Conservation (phyloP, 2,329 filamentous ascomycete species). For the Penicillium vulpinum region DNA sequence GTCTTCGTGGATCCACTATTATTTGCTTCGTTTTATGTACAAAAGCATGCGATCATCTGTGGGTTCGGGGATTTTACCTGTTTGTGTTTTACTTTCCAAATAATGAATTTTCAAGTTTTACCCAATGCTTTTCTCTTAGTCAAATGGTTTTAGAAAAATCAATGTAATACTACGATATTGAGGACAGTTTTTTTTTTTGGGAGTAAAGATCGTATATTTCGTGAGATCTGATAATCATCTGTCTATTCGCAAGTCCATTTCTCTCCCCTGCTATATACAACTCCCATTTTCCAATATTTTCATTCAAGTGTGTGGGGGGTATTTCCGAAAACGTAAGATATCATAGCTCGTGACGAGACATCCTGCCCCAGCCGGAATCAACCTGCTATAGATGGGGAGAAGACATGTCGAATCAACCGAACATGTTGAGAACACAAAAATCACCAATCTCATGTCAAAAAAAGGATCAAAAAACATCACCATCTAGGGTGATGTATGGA, state of each 20-base stretch:
- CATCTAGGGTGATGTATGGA: neutral
- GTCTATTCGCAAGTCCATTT: slow-evolving; percentile 5
- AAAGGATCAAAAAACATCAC: too few relatives aligned
- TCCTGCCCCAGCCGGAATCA: slow-evolving; percentile 7
- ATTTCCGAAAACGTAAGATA: slow-evolving; percentile 7
- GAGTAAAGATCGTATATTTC: slow-evolving; percentile 8
- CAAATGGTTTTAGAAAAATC: too few relatives aligned
- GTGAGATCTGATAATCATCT: slow-evolving; percentile 8
- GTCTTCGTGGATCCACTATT: neutral
- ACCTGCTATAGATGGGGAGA: neutral
- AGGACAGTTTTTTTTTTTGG: too few relatives aligned
- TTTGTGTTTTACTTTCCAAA: neutral
- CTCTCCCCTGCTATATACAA: neutral
- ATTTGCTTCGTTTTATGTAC: neutral
- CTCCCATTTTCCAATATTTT: slow-evolving; percentile 1
- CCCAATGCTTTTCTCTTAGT: too few relatives aligned
- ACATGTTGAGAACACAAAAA: slow-evolving; percentile 9
- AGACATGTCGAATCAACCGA: slow-evolving; percentile 13
- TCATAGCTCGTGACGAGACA: slow-evolving; percentile 11
- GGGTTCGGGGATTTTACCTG: neutral
- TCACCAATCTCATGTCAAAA: slow-evolving; percentile 8
- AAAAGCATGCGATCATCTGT: neutral
- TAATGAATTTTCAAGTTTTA: neutral
- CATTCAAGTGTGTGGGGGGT: slow-evolving; percentile 3
- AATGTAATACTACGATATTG: too few relatives aligned